phyloP scores from a whole-genome alignment of 1,284 basidiomycete species.

The Ceratobasidium sp. region DNA sequence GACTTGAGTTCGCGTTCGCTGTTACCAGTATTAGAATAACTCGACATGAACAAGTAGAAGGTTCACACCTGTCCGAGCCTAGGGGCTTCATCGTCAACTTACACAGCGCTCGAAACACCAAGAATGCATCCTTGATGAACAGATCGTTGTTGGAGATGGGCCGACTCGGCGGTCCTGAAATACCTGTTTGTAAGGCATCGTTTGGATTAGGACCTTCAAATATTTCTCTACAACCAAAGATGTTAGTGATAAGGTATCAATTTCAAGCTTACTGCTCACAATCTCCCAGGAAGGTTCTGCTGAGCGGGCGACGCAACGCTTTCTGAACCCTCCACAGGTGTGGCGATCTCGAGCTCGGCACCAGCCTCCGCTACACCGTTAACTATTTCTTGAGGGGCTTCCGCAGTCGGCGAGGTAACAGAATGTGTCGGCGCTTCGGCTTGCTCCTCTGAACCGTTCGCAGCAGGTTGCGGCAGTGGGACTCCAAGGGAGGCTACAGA shows the following conservation, averaged over 20 bases:
- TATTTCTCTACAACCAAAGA: conserved; percentile 44
- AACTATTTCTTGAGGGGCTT: neutral
- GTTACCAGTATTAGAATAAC: conserved; percentile 2
- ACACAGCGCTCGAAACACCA: conserved; percentile 94
- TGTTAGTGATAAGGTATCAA: conserved; percentile 4
- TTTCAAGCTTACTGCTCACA: neutral
- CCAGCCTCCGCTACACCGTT: neutral
- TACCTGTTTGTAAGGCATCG: conserved; percentile 48
- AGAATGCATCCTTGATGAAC: conserved; percentile 95
- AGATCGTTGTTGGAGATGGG: conserved; percentile 73
- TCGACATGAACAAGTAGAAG: neutral
- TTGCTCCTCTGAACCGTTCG: neutral
- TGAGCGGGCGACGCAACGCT: neutral
- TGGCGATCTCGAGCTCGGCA: neutral
- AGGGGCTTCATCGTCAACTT: conserved; percentile 98
- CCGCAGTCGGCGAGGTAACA: neutral
- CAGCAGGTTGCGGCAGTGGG: neutral
- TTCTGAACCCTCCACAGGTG: neutral
- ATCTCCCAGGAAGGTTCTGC: conserved; percentile 13
- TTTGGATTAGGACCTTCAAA: conserved; percentile 52
- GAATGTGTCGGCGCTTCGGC: neutral
- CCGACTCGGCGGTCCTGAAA: conserved; percentile 46
- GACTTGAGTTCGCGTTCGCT: conserved; percentile 94
- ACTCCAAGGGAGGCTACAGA: conserved; percentile 12
- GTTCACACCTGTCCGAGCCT: conserved; percentile 78